phyloP scores from a whole-genome alignment of 768 basidiomycete species.

The Pisolithus tinctorius region DNA sequence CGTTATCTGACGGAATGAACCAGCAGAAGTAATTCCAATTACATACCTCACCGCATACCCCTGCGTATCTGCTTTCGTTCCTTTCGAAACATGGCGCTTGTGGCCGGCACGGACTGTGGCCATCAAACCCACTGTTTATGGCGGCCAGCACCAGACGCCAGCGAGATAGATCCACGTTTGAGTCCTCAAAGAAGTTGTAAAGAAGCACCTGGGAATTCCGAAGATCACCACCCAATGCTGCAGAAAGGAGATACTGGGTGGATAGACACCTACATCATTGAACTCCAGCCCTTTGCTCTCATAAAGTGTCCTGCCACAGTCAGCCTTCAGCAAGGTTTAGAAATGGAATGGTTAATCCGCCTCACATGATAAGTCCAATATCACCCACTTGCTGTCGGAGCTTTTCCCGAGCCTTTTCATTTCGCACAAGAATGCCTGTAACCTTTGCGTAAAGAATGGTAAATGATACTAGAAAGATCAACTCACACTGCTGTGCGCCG shows the following conservation, averaged over 20 bases:
- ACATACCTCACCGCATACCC: slow-evolving; percentile 52
- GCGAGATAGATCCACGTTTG: slow-evolving; percentile 38
- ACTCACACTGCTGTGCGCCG: slow-evolving; percentile 58
- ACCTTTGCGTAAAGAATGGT: background rate
- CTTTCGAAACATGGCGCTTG: slow-evolving; percentile 38
- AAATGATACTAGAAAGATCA: background rate
- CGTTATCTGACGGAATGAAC: background rate
- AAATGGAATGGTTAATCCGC: slow-evolving; percentile 11
- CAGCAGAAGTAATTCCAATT: background rate
- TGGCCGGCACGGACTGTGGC: slow-evolving; percentile 6
- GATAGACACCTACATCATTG: too few species aligned
- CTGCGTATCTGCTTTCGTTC: slow-evolving; percentile 42
- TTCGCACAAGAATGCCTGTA: slow-evolving; percentile 63
- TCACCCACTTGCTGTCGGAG: slow-evolving; percentile 50
- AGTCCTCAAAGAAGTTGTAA: slow-evolving; percentile 72
- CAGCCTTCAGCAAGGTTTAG: background rate
- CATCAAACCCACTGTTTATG: slow-evolving; percentile 17
- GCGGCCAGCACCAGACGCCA: slow-evolving; percentile 56
- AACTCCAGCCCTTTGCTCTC: slow-evolving; percentile 22
- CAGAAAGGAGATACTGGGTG: too few species aligned
- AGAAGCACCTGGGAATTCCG: slow-evolving; percentile 49
- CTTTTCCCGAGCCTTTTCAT: slow-evolving; percentile 43
- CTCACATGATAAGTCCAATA: slow-evolving; percentile 51
- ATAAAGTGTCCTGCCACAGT: slow-evolving; percentile 20
- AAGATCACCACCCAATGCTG: background rate